A percentile compares a stretch with the other conserved stretches of the same genome.
Evolutionary conservation across 345 rosid species (phyloP).

Genomic region (Cardiospermum halicacabum): DNA sequence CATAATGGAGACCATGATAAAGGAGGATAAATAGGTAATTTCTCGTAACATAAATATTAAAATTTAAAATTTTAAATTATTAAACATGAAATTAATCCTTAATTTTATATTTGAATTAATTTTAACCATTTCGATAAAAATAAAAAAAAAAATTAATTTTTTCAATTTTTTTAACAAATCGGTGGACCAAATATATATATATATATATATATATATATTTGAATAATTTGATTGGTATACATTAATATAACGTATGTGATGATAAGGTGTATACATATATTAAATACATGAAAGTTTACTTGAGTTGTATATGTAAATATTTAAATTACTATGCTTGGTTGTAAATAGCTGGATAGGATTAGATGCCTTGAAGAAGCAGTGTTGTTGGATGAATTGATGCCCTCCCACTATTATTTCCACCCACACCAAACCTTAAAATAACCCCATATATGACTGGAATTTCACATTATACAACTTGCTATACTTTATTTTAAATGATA

Average conservation of each 20-base stretch:
- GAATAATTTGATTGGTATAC: too few species aligned
- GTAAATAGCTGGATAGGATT: conserved; percentile 9
- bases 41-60: background rate
- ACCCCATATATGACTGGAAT: too few species aligned
- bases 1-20: background rate
- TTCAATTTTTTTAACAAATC: too few species aligned
- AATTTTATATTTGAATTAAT: background rate
- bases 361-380: conserved; percentile 23
- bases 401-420: conserved; percentile 26
- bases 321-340: conserved; percentile 5
- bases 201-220: too few species aligned
- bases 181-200: too few species aligned
- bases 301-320: background rate
- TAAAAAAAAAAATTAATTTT: too few species aligned
- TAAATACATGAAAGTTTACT: too few species aligned
- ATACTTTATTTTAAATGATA: too few species aligned
- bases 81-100: background rate
- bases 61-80: background rate
- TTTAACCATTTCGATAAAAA: too few species aligned
- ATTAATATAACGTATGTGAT: background rate
- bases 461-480: too few species aligned
- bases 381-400: conserved; percentile 16
- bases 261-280: background rate
- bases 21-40: background rate
- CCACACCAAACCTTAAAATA: background rate